A percentile compares a stretch with the other conserved stretches of the same genome.
Conservation (phyloP, 1,284 basidiomycete genomes). For the Puccinia coronata region DNA sequence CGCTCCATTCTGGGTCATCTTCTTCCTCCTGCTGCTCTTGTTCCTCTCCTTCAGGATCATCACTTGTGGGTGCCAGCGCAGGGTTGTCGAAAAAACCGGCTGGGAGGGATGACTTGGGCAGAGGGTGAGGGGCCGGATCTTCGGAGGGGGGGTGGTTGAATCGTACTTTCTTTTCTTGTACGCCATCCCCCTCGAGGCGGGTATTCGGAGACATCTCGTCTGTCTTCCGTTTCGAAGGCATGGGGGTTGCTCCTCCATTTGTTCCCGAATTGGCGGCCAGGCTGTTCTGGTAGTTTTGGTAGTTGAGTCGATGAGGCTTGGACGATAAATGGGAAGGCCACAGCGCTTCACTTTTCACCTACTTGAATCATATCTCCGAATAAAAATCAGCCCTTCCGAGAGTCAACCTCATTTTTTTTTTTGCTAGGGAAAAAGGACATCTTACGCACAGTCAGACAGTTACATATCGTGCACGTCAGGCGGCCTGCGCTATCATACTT, state of each 20-base stretch:
- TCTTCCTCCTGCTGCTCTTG: neutral
- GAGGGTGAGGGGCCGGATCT: neutral
- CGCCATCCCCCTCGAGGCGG: neutral
- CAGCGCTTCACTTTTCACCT: slow-evolving; percentile 49
- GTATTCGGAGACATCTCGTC: slow-evolving; percentile 1
- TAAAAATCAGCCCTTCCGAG: neutral
- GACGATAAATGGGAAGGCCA: slow-evolving; percentile 48
- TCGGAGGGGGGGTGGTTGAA: neutral
- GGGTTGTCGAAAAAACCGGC: slow-evolving; percentile 46
- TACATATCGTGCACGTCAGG: slow-evolving; percentile 47
- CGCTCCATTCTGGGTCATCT: slow-evolving; percentile 49
- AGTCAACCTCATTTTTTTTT: too few species aligned
- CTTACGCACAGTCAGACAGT: slow-evolving; percentile 37
- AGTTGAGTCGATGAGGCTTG: slow-evolving; percentile 44
- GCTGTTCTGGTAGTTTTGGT: slow-evolving; percentile 25
- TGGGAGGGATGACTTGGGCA: slow-evolving; percentile 20
- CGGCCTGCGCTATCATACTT: slow-evolving; percentile 42
- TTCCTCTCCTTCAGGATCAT: neutral
- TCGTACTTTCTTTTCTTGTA: slow-evolving; percentile 29
- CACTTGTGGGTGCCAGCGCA: slow-evolving; percentile 9
- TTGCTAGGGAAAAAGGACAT: neutral
- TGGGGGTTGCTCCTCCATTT: neutral
- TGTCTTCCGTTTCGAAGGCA: slow-evolving; percentile 16
- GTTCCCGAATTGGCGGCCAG: neutral
- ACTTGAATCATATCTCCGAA: neutral